Percentiles rank a stretch among this genome's conserved stretches.
phyloP scores from a whole-genome alignment of 441 rosid genomes.

The Erodium texanum region DNA sequence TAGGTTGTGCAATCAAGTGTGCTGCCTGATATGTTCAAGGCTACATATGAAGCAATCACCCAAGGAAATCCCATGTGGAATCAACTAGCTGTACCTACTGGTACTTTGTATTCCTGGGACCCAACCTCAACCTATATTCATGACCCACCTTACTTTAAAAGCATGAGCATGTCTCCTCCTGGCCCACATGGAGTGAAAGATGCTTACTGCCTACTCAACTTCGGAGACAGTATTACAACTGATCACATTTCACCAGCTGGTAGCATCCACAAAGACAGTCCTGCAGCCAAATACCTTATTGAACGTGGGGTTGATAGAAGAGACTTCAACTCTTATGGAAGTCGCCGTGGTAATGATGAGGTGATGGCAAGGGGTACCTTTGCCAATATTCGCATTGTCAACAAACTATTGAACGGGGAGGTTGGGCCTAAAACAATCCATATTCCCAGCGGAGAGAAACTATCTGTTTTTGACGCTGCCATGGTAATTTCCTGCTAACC shows the following conservation, averaged over 20 bases:
- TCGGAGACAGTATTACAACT: constrained; percentile 89
- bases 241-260: constrained; percentile 97
- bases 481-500: constrained; percentile 40
- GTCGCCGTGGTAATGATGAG: constrained; percentile 88
- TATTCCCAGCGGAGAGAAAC: constrained; percentile 72
- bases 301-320: constrained; percentile 71
- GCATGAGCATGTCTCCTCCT: constrained; percentile 89
- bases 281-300: constrained; percentile 79
- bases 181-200: constrained; percentile 76
- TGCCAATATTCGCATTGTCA: constrained; percentile 73
- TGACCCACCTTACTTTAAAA: constrained; percentile 85
- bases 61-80: constrained; percentile 94
- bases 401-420: constrained; percentile 72
- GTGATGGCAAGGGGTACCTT: constrained; percentile 85
- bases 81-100: constrained; percentile 56
- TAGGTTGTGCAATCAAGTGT: constrained; percentile 83
- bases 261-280: constrained; percentile 81
- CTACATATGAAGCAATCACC: constrained; percentile 81
- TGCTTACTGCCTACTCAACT: constrained; percentile 73
- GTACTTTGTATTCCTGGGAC: constrained; percentile 71
- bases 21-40: constrained; percentile 85
- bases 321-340: constrained; percentile 84
- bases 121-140: constrained; percentile 82
- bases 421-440: constrained; percentile 89
- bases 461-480: constrained; percentile 78